Conservation (phyloP, 306 rosid species). For the Rosa persica region DNA sequence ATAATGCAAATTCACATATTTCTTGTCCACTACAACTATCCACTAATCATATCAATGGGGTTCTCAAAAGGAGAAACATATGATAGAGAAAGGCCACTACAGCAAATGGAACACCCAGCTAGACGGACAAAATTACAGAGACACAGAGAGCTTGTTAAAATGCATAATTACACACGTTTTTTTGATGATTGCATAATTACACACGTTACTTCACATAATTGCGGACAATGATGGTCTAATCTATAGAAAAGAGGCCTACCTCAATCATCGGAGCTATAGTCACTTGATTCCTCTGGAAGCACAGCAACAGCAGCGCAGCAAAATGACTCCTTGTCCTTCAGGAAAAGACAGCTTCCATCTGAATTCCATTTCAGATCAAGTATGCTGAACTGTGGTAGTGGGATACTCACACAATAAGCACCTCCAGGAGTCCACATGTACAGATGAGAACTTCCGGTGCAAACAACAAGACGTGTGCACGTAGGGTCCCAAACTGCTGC, state of each 20-base stretch:
- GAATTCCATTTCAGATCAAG: constrained; percentile 91
- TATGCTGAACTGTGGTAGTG: constrained; percentile 57
- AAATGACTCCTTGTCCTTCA: constrained; percentile 88
- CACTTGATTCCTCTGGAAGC: constrained; percentile 77
- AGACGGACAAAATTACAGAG: not conserved
- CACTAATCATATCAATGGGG: not conserved
- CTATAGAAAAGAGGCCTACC: not conserved
- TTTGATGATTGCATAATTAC: constrained; percentile 3
- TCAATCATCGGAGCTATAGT: constrained; percentile 81
- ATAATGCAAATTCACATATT: not conserved
- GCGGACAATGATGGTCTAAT: not conserved
- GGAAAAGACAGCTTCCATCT: constrained; percentile 90
- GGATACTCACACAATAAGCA: constrained; percentile 77
- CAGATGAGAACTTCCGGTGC: constrained; percentile 85
- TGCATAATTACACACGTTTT: constrained; percentile 11
- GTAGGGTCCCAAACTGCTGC: constrained; percentile 96
- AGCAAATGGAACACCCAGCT: not conserved
- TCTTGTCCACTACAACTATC: not conserved
- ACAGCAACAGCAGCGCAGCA: constrained; percentile 80
- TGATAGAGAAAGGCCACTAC: not conserved
- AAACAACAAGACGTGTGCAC: constrained; percentile 69
- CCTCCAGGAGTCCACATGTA: constrained; percentile 98
- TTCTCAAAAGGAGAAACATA: not conserved
- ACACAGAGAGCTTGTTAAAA: not conserved
- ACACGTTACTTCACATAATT: not conserved